Evolutionary conservation across 2,329 filamentous ascomycete species (phyloP), one percentile per base, ranked within the genome.

Genomic region (Leptographium radiaticola): DNA sequence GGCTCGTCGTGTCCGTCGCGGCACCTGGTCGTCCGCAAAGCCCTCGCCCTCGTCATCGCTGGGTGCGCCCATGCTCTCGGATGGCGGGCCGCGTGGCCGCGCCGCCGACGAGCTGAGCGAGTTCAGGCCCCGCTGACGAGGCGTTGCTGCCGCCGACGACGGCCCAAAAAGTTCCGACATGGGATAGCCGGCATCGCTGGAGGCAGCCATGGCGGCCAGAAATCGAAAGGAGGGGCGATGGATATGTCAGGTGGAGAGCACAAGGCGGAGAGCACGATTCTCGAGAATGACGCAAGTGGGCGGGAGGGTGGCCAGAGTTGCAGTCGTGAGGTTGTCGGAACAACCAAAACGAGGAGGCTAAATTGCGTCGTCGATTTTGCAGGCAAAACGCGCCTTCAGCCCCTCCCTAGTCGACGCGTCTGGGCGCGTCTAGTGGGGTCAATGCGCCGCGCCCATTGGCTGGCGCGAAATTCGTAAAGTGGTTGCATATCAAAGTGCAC

Each of bases 1-100:
- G 47, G 70, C 67, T 25, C 72, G 65, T 56, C 78, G 71, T 56
- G 75, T 67, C 55, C 72, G 71, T 48, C 69, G 67, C 1, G 80
- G 80, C 11, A 83, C 71, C 64, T 83, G 79, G 61, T 84, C 80
- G 62, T 84, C 81, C 55, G 76, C 80, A 59, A 83, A 83, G 5
- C 78, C 79, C 59, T 81, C 77, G 11, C 68, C 76, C 61, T 79
- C 80, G 55, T 83, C 79, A 55, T 84, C 80, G 58, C 80, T 83
- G n/a, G 59, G 54, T 0, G 75, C 76, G 52, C 75, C 79, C 57
- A 75, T 63, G 57, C 76, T 81, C 66, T 84, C 81, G 6, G 81
- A 83, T 1, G 79, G 80, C n/a, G 79, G 80, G 0, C 71, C 78
- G 59, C 76, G 69, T 31, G 79, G 77, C 40, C 77, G 72, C 15